phyloP scores from a whole-genome alignment of 2,329 filamentous ascomycete genomes.

The Talaromyces sp. region DNA sequence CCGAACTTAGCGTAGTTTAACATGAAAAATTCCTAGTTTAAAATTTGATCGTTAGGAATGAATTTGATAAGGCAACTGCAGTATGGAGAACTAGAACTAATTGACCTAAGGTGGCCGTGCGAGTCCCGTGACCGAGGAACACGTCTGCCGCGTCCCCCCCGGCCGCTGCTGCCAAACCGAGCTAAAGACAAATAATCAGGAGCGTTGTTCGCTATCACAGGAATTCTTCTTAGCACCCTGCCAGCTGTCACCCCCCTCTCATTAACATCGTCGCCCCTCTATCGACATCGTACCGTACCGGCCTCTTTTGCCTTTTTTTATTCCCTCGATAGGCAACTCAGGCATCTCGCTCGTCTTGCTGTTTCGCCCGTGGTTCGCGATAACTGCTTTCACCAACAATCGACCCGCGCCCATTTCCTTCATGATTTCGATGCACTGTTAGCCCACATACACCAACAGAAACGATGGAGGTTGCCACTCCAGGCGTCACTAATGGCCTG shows the following conservation, averaged over 20 bases:
- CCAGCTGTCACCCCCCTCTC: not conserved
- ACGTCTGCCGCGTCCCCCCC: conserved; percentile 21
- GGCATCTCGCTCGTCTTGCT: not conserved
- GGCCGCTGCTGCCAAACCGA: conserved; percentile 3
- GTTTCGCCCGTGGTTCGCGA: not conserved
- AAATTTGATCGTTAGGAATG: not conserved
- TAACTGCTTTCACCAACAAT: not conserved
- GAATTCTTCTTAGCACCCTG: not conserved
- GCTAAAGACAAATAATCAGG: conserved; percentile 6
- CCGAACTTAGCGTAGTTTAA: not conserved
- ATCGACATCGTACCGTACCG: not conserved
- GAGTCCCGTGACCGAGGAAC: conserved; percentile 16
- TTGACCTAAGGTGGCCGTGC: not conserved
- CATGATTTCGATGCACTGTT: conserved; percentile 28
- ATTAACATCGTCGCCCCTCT: not conserved
- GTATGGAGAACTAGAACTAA: too few relatives aligned
- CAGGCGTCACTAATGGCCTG: conserved; percentile 32
- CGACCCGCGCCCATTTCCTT: not conserved
- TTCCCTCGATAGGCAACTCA: not conserved
- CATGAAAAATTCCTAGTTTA: not conserved
- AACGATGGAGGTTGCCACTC: conserved; percentile 36
- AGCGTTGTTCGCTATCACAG: not conserved
- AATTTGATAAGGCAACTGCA: not conserved
- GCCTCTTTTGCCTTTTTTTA: not conserved
- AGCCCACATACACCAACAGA: conserved; percentile 15